Conservation (phyloP, 2,329 filamentous ascomycete genomes). For the Colletotrichum theobromicola region DNA sequence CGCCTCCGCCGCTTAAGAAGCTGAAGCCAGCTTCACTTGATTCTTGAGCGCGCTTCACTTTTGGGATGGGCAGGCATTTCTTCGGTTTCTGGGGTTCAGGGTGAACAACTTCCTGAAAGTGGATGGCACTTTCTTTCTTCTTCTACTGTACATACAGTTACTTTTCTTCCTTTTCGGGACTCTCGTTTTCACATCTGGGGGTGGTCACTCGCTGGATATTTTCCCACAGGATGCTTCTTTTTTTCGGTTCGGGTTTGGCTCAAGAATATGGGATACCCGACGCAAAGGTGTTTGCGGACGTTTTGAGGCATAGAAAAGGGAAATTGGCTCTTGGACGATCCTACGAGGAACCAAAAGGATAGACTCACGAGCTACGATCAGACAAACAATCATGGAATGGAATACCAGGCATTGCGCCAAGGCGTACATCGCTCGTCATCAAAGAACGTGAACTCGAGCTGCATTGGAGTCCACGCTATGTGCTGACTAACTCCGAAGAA, state of each 20-base stretch:
- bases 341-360: slow-evolving; percentile 21
- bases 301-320: slow-evolving; percentile 17
- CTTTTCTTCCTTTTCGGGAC: slow-evolving; percentile 19
- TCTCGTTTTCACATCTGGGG: slow-evolving; percentile 22
- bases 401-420: slow-evolving; percentile 17
- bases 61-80: neutral
- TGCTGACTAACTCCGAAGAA: neutral
- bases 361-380: slow-evolving; percentile 29
- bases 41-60: neutral
- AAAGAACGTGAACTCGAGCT: neutral
- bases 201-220: slow-evolving; percentile 21
- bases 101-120: neutral
- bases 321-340: slow-evolving; percentile 16
- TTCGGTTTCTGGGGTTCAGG: neutral
- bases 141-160: slow-evolving; percentile 40
- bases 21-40: neutral
- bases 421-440: neutral
- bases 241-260: slow-evolving; percentile 14
- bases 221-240: slow-evolving; percentile 18
- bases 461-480: neutral
- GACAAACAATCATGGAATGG: slow-evolving; percentile 8
- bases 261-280: slow-evolving; percentile 15
- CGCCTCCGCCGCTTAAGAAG: slow-evolving; percentile 37
- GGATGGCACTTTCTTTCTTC: slow-evolving; percentile 21
- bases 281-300: slow-evolving; percentile 19